These are phyloP conservation scores for Pythium brachiatum DNA, from an alignment of 352 stramenopile species.

Conservation along the genomic window DNA sequence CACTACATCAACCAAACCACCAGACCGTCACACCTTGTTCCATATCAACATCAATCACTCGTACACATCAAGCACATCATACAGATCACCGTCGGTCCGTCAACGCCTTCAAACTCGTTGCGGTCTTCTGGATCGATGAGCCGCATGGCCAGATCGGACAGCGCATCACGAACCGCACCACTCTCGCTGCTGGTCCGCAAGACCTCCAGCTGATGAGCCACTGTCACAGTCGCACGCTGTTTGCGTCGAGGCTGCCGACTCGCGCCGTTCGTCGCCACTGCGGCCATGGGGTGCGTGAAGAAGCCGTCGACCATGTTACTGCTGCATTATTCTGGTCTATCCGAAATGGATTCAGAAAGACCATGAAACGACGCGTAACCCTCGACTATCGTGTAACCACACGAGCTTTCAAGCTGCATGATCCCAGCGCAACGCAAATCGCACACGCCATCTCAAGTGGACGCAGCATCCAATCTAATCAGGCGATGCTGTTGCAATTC, in stretches of 20 bases:
- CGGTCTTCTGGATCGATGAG: constrained; percentile 50
- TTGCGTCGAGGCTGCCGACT: constrained; percentile 12
- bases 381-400: no score
- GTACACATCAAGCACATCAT: background rate
- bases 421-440: no score
- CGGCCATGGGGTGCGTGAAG: constrained; percentile 9
- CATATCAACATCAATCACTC: background rate
- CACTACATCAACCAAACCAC: constrained; percentile 25
- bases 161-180: constrained; percentile 32
- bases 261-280: background rate
- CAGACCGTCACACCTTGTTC: background rate
- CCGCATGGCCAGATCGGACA: constrained; percentile 60
- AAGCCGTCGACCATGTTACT: constrained; percentile 21
- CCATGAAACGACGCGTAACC: constrained; percentile 21
- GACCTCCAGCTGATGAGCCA: constrained; percentile 41
- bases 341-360: background rate
- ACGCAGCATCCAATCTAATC: no score
- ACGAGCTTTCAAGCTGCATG: no score
- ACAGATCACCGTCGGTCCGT: constrained; percentile 58
- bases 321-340: background rate
- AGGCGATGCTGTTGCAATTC: no score
- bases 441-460: no score
- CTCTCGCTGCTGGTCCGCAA: constrained; percentile 36
- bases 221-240: constrained; percentile 13
- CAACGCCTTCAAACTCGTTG: constrained; percentile 45